phyloP scores from a whole-genome alignment of 345 rosid species.

The Moricandia moricandioides region DNA sequence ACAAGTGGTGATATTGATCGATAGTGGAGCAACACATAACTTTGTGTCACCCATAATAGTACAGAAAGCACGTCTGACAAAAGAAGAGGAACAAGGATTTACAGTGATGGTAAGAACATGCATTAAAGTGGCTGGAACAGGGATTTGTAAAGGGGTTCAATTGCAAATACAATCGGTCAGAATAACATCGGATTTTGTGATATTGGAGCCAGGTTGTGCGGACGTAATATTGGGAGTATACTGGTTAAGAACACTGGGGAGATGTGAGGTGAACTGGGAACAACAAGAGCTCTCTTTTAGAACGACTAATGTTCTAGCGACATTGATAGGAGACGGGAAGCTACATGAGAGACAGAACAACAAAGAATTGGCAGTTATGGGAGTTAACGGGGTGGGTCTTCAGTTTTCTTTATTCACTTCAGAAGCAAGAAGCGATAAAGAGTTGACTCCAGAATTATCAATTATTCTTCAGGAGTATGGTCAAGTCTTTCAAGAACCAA shows the following conservation, averaged over 20 bases:
- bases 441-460: too few relatives aligned
- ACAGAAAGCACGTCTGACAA: too few relatives aligned
- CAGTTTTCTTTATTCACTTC: too few relatives aligned
- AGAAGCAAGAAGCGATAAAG: too few relatives aligned
- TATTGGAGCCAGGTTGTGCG: not conserved
- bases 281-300: not conserved
- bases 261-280: not conserved
- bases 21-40: too few relatives aligned
- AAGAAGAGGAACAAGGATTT: too few relatives aligned
- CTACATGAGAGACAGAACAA: not conserved
- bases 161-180: not conserved
- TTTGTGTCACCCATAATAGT: too few relatives aligned
- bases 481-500: not conserved
- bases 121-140: too few relatives aligned
- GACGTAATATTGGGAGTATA: not conserved
- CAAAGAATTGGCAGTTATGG: too few relatives aligned
- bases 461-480: too few relatives aligned
- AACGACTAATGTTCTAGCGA: not conserved
- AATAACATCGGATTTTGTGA: not conserved
- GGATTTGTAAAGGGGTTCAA: not conserved
- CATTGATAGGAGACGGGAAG: not conserved
- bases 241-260: not conserved
- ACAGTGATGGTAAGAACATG: too few relatives aligned
- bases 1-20: slow-evolving; percentile 27
- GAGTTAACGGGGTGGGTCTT: too few relatives aligned